Evolutionary conservation across 2,329 filamentous ascomycete species (phyloP), one percentile per base, ranked within the genome.

Genomic region (Aureobasidium sp.): DNA sequence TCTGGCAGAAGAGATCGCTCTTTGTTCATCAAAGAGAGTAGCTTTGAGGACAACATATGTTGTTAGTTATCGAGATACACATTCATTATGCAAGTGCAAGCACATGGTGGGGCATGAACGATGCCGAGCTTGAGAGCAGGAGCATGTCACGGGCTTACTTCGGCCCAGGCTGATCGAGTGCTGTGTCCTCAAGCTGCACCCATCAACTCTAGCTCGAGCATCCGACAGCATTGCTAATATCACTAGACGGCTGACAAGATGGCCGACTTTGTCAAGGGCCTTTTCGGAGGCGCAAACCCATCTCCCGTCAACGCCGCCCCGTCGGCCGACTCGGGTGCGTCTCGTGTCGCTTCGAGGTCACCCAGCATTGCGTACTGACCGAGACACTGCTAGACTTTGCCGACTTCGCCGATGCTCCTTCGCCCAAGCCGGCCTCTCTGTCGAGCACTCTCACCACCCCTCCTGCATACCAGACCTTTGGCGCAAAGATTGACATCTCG

Each of bases 321-420:
- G 47, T 76, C 76, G 65, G 80, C 75, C 64, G 87, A 90, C 75
- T 82, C 86, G 68, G 87, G 87, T 90, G 79, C 70, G 83, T 77
- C 63, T 60, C 42, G 62, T 67, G 53, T 61, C 56, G 52, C 56
- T 37, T 45, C 39, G 48, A 59, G 7, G n/a, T 59, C 61, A 20
- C 29, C 22, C 47, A 12, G 6, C 14, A 9, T 42, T 27, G 44
- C 29, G 62, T 47, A 48, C 52, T 61, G 49, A 63, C 56, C 34
- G 57, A 56, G 25, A 47, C 9, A 20, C 22, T 42, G 62, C 62
- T 73, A 96, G 92, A 96, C 79, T 97, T 97, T 75, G 91, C 90
- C 78, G 93, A 97, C 80, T 97, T 95, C 72, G 90, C 91, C 64
- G 87, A 85, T 67, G 88, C 86, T 68, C 85, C 91, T 67, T 85